Evolutionary conservation across 495 filamentous ascomycete species (phyloP).

Genomic region (Recurvomyces mirabilis): DNA sequence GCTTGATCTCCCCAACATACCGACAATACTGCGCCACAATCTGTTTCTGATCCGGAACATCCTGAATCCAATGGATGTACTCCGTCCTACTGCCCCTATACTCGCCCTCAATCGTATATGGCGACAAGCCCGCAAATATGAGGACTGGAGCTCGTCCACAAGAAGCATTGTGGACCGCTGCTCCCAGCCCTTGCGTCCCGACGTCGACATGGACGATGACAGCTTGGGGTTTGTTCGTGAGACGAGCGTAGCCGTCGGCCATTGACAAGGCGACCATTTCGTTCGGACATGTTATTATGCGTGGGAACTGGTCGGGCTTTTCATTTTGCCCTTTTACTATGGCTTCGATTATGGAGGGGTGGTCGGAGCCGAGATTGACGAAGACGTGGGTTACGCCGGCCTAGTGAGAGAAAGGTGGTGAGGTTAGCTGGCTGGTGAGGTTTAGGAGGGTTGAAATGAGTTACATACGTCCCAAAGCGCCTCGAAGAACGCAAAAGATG

Average conservation of each 20-base stretch:
- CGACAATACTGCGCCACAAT: slow-evolving; percentile 90
- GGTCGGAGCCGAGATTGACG: slow-evolving; percentile 91
- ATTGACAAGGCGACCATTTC: slow-evolving; percentile 97
- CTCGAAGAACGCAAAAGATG: slow-evolving; percentile 87
- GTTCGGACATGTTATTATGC: slow-evolving; percentile 65
- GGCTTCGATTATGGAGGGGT: slow-evolving; percentile 88
- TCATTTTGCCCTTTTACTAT: slow-evolving; percentile 78
- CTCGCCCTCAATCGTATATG: slow-evolving; percentile 86
- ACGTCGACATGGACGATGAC: slow-evolving; percentile 97
- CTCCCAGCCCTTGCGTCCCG: slow-evolving; percentile 82
- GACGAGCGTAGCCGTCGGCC: slow-evolving; percentile 87
- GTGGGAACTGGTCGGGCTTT: slow-evolving; percentile 58
- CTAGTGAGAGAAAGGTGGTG: slow-evolving; percentile 28
- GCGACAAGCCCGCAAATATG: slow-evolving; percentile 82
- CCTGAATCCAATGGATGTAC: slow-evolving; percentile 97
- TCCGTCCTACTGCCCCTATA: slow-evolving; percentile 79
- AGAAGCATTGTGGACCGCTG: slow-evolving; percentile 84
- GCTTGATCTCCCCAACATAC: slow-evolving; percentile 84
- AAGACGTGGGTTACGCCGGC: slow-evolving; percentile 84
- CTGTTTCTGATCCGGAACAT: slow-evolving; percentile 88
- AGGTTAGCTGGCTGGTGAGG: not conserved
- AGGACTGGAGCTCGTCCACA: slow-evolving; percentile 78
- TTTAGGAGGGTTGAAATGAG: not conserved
- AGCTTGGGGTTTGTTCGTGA: slow-evolving; percentile 75
- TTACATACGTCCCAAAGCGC: slow-evolving; percentile 60